Evolutionary conservation across 805 yeast genomes (phyloP).

Genomic region (Blastobotrys parvus): DNA sequence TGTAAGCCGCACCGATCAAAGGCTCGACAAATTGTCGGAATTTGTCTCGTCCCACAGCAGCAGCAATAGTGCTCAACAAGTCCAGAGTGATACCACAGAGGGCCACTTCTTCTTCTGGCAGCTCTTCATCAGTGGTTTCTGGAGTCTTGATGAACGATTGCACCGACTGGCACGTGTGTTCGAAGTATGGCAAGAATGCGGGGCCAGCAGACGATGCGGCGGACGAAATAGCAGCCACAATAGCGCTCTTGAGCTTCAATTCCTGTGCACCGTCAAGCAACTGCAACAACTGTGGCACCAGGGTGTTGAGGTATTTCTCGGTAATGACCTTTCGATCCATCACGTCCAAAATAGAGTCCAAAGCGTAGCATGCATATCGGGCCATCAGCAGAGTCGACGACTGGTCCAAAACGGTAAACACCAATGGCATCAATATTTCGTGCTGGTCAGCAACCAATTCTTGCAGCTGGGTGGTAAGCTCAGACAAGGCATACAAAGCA

Average conservation of each 20-base stretch:
- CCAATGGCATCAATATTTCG: conserved; percentile 71
- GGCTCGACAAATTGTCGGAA: conserved; percentile 84
- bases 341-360: conserved; percentile 87
- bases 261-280: conserved; percentile 72
- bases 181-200: conserved; percentile 78
- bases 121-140: conserved; percentile 60
- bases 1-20: conserved; percentile 78
- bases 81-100: conserved; percentile 89
- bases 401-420: conserved; percentile 77
- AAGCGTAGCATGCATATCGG: conserved; percentile 82
- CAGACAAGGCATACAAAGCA: conserved; percentile 73
- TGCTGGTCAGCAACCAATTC: conserved; percentile 80
- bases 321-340: conserved; percentile 81
- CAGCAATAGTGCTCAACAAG: conserved; percentile 87
- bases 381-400: conserved; percentile 78
- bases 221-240: conserved; percentile 91
- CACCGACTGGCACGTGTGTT: conserved; percentile 66
- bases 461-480: conserved; percentile 75
- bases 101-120: conserved; percentile 84
- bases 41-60: conserved; percentile 89
- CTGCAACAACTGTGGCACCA: conserved; percentile 80
- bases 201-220: conserved; percentile 94
- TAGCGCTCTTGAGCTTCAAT: conserved; percentile 42
- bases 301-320: conserved; percentile 67
- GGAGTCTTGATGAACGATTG: conserved; percentile 54